These are phyloP conservation scores for Trichoderma aggressivum DNA, from an alignment of 2,329 filamentous ascomycete genomes.

Conservation along the genomic window DNA sequence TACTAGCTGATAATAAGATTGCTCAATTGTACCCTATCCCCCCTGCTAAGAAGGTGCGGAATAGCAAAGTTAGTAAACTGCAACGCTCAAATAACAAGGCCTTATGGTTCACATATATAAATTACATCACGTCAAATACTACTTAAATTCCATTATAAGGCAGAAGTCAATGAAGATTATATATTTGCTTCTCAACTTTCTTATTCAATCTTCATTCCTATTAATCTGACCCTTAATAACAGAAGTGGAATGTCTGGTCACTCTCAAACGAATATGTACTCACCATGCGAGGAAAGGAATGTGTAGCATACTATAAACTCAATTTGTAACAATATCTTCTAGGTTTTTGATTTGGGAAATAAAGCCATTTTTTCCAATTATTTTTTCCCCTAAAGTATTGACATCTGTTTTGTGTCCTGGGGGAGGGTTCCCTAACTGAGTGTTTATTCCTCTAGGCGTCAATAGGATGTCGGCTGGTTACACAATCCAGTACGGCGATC, in stretches of 20 bases:
- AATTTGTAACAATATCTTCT: not conserved
- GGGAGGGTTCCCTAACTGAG: not conserved
- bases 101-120: not conserved
- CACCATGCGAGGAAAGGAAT: not conserved
- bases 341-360: not conserved
- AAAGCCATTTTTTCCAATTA: not conserved
- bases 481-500: not conserved
- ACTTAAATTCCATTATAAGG: not conserved
- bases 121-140: not conserved
- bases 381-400: not conserved
- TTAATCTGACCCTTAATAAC: not conserved
- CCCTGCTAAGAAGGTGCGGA: not conserved
- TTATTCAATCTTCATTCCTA: not conserved
- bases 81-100: not conserved
- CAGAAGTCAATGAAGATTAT: not conserved
- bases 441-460: not conserved
- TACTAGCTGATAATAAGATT: not conserved
- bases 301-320: not conserved
- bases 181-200: not conserved
- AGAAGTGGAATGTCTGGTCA: not conserved
- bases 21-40: not conserved
- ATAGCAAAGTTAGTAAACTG: not conserved
- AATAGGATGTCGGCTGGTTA: not conserved
- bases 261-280: not conserved
- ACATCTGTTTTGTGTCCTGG: not conserved